Evolutionary conservation across 1,284 basidiomycete species (phyloP).

Genomic region (Boletellus deceptivus): DNA sequence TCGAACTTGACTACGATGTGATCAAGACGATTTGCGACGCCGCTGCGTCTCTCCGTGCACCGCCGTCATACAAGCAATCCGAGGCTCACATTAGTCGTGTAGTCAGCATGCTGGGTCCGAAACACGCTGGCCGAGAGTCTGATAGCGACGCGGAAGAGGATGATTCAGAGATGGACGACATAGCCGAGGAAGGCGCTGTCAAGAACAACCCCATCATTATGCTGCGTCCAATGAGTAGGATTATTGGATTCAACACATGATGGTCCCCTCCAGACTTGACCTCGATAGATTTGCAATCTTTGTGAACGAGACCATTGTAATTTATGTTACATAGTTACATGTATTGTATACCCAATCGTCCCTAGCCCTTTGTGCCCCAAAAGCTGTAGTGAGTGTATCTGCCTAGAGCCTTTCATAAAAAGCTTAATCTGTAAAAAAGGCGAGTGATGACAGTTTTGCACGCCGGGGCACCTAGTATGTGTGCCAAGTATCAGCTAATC

Average conservation of each 20-base stretch:
- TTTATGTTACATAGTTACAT: constrained; percentile 23
- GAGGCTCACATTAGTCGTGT: constrained; percentile 48
- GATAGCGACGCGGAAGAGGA: constrained; percentile 64
- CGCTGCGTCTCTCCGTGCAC: constrained; percentile 48
- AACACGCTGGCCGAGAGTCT: constrained; percentile 45
- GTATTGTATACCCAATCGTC: constrained; percentile 3
- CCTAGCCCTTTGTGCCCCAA: neutral
- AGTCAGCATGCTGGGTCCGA: constrained; percentile 57
- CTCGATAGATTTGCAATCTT: neutral
- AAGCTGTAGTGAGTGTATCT: too few relatives aligned
- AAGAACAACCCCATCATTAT: constrained; percentile 53
- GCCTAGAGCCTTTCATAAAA: too few relatives aligned
- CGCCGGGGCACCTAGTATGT: too few relatives aligned
- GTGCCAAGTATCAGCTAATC: neutral
- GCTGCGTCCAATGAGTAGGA: constrained; percentile 55
- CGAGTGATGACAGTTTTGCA: too few relatives aligned
- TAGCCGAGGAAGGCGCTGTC: constrained; percentile 34
- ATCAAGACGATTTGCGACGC: constrained; percentile 52
- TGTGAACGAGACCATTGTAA: constrained; percentile 16
- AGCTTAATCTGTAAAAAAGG: too few relatives aligned
- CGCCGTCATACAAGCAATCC: constrained; percentile 47
- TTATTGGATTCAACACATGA: constrained; percentile 54
- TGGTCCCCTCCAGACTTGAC: constrained; percentile 1
- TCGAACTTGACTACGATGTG: constrained; percentile 65
- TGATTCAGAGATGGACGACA: constrained; percentile 45